Conservation (phyloP, 352 stramenopile genomes). For the Globisporangium solare region DNA sequence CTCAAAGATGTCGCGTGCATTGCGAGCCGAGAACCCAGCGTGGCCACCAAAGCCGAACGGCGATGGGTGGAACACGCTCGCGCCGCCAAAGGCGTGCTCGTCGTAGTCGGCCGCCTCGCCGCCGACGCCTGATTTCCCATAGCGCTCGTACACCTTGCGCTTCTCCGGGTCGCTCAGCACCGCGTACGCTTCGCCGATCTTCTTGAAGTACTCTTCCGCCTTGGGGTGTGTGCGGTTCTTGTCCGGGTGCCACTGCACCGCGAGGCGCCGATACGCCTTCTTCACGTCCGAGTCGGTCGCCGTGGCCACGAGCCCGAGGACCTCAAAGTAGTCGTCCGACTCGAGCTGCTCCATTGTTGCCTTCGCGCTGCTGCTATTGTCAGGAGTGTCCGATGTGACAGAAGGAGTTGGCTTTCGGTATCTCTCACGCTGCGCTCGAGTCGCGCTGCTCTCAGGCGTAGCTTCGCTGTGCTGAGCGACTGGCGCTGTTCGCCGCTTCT, state of each 20-base stretch:
- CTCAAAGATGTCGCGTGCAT: slow-evolving; percentile 68
- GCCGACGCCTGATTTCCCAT: slow-evolving; percentile 29
- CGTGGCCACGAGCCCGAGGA: slow-evolving; percentile 38
- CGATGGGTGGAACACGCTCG: too few relatives aligned
- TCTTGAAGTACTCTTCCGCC: slow-evolving; percentile 89
- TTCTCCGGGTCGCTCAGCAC: slow-evolving; percentile 76
- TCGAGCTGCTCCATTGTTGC: slow-evolving; percentile 36
- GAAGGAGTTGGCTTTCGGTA: too few relatives aligned
- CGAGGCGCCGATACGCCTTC: slow-evolving; percentile 60
- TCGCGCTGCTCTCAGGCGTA: too few relatives aligned
- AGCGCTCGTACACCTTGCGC: slow-evolving; percentile 46
- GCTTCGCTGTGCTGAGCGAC: too few relatives aligned
- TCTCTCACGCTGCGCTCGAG: too few relatives aligned
- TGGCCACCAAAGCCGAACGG: slow-evolving; percentile 16
- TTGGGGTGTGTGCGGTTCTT: slow-evolving; percentile 84
- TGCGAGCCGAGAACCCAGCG: slow-evolving; percentile 39
- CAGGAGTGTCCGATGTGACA: too few relatives aligned
- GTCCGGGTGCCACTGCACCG: slow-evolving; percentile 91
- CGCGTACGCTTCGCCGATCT: slow-evolving; percentile 88
- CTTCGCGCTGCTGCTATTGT: not conserved
- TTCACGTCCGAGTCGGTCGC: slow-evolving; percentile 55
- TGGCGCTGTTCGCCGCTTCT: not conserved
- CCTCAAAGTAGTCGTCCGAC: slow-evolving; percentile 71
- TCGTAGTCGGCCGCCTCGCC: not conserved
- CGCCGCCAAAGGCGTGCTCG: too few relatives aligned